These are phyloP conservation scores for Neofusicoccum sp. DNA, from an alignment of 2,329 filamentous ascomycete species.

Conservation along the genomic window DNA sequence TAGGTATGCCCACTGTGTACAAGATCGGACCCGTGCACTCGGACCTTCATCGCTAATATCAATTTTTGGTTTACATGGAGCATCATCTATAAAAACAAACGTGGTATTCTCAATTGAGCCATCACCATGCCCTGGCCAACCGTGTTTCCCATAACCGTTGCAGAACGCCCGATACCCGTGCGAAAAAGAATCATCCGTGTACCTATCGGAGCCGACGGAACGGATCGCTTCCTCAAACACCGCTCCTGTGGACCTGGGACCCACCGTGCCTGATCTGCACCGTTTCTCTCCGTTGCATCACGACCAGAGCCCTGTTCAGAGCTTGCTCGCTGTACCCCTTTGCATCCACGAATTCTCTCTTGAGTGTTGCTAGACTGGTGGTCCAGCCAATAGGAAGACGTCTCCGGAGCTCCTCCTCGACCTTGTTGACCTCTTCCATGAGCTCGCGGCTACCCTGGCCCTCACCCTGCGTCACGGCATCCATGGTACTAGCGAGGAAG, in stretches of 20 bases:
- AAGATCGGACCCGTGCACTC: too few species aligned
- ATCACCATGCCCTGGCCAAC: neutral
- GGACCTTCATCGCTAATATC: too few species aligned
- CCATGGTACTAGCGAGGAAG: slow-evolving; percentile 96
- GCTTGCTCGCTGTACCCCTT: slow-evolving; percentile 87
- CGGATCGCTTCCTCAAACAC: slow-evolving; percentile 47
- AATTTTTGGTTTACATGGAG: too few species aligned
- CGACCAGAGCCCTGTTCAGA: slow-evolving; percentile 78
- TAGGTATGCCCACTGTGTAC: too few species aligned
- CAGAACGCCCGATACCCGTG: neutral
- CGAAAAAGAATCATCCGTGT: neutral
- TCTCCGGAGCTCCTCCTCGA: slow-evolving; percentile 85
- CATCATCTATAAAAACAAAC: slow-evolving; percentile 7
- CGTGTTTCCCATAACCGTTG: neutral
- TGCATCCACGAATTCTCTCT: slow-evolving; percentile 86
- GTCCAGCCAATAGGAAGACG: slow-evolving; percentile 93
- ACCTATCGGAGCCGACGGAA: neutral
- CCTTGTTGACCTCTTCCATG: slow-evolving; percentile 81
- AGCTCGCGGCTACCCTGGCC: slow-evolving; percentile 78
- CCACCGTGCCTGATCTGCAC: slow-evolving; percentile 78
- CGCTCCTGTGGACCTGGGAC: slow-evolving; percentile 70
- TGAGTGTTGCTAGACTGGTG: slow-evolving; percentile 80
- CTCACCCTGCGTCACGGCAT: slow-evolving; percentile 88
- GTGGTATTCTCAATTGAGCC: slow-evolving; percentile 10
- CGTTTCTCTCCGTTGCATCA: slow-evolving; percentile 84